phyloP scores from a whole-genome alignment of 2,329 filamentous ascomycete species.

The Trichoderma sp. region DNA sequence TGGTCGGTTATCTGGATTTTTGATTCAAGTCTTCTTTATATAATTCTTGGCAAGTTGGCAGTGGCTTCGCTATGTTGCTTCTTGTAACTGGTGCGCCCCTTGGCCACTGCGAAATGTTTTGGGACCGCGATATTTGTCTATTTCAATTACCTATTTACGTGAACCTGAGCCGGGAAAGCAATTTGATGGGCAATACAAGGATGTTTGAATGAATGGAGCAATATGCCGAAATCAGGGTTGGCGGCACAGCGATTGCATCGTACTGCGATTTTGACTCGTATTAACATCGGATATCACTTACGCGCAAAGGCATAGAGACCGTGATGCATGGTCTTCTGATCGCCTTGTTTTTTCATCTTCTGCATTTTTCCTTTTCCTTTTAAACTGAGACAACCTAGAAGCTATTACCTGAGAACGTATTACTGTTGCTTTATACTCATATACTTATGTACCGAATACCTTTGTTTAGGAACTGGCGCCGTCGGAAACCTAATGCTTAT shows the following conservation, averaged over 20 bases:
- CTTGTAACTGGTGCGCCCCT: background rate
- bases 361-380: background rate
- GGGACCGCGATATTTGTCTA: conserved; percentile 3
- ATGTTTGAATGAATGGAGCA: conserved; percentile 17
- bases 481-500: conserved; percentile 26
- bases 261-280: conserved; percentile 22
- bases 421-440: conserved; percentile 20
- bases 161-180: conserved; percentile 12
- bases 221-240: conserved; percentile 13
- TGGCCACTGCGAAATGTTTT: conserved; percentile 1
- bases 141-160: conserved; percentile 23
- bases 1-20: background rate
- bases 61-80: conserved; percentile 5
- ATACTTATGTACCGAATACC: conserved; percentile 17
- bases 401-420: conserved; percentile 16
- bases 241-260: conserved; percentile 24
- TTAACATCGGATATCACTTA: conserved; percentile 24
- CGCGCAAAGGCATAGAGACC: conserved; percentile 21
- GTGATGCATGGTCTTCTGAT: background rate
- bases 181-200: conserved; percentile 12
- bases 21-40: background rate
- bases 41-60: background rate
- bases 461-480: conserved; percentile 22
- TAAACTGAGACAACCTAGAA: conserved; percentile 5
- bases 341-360: background rate